Evolutionary conservation across 768 basidiomycete species (phyloP), one percentile per base, ranked within the genome.

Genomic region (Phanerochaete sordida): DNA sequence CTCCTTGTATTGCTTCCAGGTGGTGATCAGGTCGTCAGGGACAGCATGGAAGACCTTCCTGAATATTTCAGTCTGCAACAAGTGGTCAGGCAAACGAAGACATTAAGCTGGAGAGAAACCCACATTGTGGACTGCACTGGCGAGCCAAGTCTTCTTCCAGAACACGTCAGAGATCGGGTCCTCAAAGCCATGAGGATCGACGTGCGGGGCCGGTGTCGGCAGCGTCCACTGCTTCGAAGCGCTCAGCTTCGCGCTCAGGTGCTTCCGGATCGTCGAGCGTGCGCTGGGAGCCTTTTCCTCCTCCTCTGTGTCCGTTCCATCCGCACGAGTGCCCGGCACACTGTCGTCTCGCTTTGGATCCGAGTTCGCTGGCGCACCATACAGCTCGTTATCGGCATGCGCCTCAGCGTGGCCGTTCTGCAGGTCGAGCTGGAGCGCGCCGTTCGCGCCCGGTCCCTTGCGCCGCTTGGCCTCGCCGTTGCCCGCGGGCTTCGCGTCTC

Each of bases 1-100:
- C 62, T 95, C 91, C 69, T 88, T 95, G 74, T 88, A 98, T 68
- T 93, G 90, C 68, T 95, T 95, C 96, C 96, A 99, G 0, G 95
- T 96, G 1, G 88, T 88, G 61, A 98, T 84, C 24, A 86, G 78
- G 70, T 99, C 95, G 71, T 98, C 96, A 5, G 97, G 96, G 56
- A 95, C 77, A 35, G 90, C 88, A 66, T 93, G 88, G 77, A 99
- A 99, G 3, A 98, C 94, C 70, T 91, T 95, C 57, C 95, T 88
- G 75, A 84, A 98, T 64, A 98, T 93, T 70, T 96, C 92, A 62
- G 96, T 99, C 94, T 95, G 61, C 12, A n/a, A 3, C 26, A 27
- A 55, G 37, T 21, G 47, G 11, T 63, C 37, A 65, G 27, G 46
- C 16, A 9, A 16, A 31, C 31, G 28, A 55, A 35, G n/a, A 52